Evolutionary conservation across 1,284 basidiomycete genomes (phyloP).

Genomic region (Sporisorium iseilematis-ciliati): DNA sequence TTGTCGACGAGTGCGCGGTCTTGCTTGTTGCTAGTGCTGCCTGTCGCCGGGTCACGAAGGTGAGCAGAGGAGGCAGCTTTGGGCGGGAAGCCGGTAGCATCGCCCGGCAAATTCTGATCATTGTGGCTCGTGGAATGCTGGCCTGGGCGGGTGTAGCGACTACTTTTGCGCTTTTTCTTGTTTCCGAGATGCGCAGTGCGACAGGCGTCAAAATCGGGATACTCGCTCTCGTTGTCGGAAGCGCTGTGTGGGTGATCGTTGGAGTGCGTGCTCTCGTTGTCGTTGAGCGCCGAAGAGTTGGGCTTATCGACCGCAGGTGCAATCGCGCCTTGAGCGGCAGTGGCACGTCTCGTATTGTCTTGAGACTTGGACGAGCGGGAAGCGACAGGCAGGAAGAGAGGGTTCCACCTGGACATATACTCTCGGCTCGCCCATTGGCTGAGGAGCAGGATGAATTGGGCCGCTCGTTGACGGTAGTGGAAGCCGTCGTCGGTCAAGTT

Average conservation of each 20-base stretch:
- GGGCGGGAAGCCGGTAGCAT: not conserved
- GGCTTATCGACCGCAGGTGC: not conserved
- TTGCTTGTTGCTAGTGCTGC: not conserved
- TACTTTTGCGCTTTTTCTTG: constrained; percentile 60
- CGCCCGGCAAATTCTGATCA: constrained; percentile 3
- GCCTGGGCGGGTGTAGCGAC: constrained; percentile 25
- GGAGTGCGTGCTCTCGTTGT: constrained; percentile 22
- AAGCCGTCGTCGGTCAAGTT: constrained; percentile 42
- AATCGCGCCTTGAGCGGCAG: not conserved
- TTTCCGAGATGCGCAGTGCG: constrained; percentile 49
- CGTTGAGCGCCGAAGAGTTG: constrained; percentile 3
- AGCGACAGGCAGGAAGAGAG: constrained; percentile 17
- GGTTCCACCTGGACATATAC: constrained; percentile 17
- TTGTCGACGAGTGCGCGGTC: constrained; percentile 26
- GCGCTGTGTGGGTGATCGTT: constrained; percentile 20
- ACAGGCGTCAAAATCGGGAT: constrained; percentile 40
- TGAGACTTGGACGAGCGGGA: not conserved
- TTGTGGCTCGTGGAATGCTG: not conserved
- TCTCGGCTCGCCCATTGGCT: constrained; percentile 31
- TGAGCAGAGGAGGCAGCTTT: not conserved
- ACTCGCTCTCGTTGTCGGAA: constrained; percentile 31
- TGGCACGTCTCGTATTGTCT: not conserved
- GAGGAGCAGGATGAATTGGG: constrained; percentile 43
- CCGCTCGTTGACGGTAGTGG: constrained; percentile 41
- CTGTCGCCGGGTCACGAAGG: not conserved